phyloP scores from a whole-genome alignment of 257 asterid genomes.

The Fraxinus quadrangulata region DNA sequence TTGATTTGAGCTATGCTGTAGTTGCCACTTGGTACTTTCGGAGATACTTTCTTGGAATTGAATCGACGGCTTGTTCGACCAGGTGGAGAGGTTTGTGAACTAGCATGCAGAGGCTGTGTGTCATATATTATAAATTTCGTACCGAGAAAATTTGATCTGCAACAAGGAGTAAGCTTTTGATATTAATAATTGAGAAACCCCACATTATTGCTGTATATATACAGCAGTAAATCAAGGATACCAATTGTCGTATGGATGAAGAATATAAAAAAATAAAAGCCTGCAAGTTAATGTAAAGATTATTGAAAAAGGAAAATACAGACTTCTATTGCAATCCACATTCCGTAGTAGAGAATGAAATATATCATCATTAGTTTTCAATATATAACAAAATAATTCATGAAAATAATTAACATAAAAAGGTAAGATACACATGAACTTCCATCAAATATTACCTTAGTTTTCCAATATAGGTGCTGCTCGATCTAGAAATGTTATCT shows the following conservation, averaged over 20 bases:
- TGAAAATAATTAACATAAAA: not conserved
- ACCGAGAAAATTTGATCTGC: constrained; percentile 67
- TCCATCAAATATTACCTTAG: constrained; percentile 34
- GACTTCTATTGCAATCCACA: too few relatives aligned
- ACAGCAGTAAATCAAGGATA: not conserved
- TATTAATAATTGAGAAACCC: not conserved
- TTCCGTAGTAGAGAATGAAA: too few relatives aligned
- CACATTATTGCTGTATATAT: not conserved
- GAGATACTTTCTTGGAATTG: constrained; percentile 66
- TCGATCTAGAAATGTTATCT: constrained; percentile 52
- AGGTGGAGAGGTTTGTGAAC: constrained; percentile 40
- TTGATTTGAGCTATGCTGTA: constrained; percentile 62
- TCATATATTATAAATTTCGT: constrained; percentile 58
- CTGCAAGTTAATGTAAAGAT: not conserved
- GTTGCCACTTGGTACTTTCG: constrained; percentile 58
- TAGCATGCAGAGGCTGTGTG: constrained; percentile 53
- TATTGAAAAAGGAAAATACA: not conserved
- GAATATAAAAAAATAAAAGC: not conserved
- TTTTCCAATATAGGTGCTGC: constrained; percentile 54
- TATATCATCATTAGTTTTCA: not conserved
- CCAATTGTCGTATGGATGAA: not conserved
- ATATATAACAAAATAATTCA: not conserved
- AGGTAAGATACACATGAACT: not conserved
- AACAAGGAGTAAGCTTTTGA: constrained; percentile 3
- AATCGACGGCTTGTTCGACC: constrained; percentile 52